Percentiles rank a stretch among this genome's conserved stretches.
Conservation (phyloP, 1,139 yeast species). For the Hansenula lynferdii region DNA sequence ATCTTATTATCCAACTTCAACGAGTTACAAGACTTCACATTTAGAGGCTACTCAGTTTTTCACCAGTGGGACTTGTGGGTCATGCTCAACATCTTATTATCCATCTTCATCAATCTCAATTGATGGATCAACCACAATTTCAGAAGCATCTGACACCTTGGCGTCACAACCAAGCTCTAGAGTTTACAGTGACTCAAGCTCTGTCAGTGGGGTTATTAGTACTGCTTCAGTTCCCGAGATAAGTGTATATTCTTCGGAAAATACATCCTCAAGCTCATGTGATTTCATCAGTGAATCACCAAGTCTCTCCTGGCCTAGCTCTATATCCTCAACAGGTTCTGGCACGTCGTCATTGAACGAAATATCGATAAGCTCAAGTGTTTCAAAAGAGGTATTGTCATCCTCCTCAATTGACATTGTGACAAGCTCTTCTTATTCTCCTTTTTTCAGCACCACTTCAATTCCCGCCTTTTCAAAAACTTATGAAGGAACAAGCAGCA, state of each 20-base stretch:
- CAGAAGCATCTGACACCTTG: too few relatives aligned
- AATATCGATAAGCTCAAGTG: background rate
- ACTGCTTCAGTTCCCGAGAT: background rate
- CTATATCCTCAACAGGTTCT: background rate
- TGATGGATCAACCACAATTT: too few relatives aligned
- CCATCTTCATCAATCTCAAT: background rate
- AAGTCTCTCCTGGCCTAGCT: background rate
- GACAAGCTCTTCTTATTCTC: conserved; percentile 1
- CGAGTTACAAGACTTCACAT: too few relatives aligned
- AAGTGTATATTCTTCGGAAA: too few relatives aligned
- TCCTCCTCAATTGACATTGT: background rate
- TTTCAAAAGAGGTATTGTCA: background rate
- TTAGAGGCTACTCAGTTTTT: background rate
- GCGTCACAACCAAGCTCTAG: too few relatives aligned
- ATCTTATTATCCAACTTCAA: background rate
- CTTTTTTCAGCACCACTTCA: background rate
- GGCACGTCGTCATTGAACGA: background rate
- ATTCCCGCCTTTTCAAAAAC: too few relatives aligned
- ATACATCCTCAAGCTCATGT: background rate
- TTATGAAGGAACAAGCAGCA: too few relatives aligned
- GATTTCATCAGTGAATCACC: background rate
- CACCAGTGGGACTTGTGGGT: background rate
- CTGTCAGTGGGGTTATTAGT: too few relatives aligned
- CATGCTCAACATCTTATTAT: background rate
- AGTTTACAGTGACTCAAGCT: background rate